Evolutionary conservation across 2,329 filamentous ascomycete species (phyloP), one percentile per base, ranked within the genome.

Genomic region (Geosmithia morbida): DNA sequence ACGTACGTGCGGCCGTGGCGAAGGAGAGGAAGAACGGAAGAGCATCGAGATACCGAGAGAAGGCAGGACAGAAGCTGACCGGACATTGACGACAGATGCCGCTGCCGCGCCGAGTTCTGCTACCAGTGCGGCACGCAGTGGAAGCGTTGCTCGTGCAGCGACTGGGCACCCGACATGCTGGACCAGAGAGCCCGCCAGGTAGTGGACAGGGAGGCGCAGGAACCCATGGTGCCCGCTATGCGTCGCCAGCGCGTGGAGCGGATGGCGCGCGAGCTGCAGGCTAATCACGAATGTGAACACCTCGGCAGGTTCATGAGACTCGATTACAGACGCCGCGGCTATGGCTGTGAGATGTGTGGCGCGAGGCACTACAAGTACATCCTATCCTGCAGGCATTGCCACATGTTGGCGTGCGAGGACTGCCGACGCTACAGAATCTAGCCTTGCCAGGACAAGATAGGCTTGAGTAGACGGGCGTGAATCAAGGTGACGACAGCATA

Each of bases 51-150:
- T n/a, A n/a, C n/a, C n/a, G n/a, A n/a, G n/a, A n/a, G n/a, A n/a
- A n/a, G n/a, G n/a, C n/a, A n/a, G n/a, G n/a, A n/a, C n/a, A n/a
- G 11, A 10, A 17, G 16, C 18, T 18, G 33, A 37, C 33, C 10
- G 11, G 33, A 7, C 41, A 33, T 45, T 7, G 18, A 40, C 8
- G n/a, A 10, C 47, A 50, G 49, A 8, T 50, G 49, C 39, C 37
- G 45, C 29, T 50, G 49, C 26, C n/a, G 47, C 17, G 42, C 47
- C 22, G 41, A 48, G 20, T 50, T 50, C 42, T 50, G 49, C 45
- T 50, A 50, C 39, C 43, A 45, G 41, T 50, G 49, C 37, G 49
- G 49, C 37, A 45, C 48, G 22, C 30, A 48, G 41, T 50, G 45
- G 49, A 50, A 50, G 41, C 26, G 45, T 29, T 50, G 47, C 44